These are phyloP conservation scores for Nothophaeocryptopus gaeumannii DNA, from an alignment of 2,329 filamentous ascomycete species.

Conservation along the genomic window DNA sequence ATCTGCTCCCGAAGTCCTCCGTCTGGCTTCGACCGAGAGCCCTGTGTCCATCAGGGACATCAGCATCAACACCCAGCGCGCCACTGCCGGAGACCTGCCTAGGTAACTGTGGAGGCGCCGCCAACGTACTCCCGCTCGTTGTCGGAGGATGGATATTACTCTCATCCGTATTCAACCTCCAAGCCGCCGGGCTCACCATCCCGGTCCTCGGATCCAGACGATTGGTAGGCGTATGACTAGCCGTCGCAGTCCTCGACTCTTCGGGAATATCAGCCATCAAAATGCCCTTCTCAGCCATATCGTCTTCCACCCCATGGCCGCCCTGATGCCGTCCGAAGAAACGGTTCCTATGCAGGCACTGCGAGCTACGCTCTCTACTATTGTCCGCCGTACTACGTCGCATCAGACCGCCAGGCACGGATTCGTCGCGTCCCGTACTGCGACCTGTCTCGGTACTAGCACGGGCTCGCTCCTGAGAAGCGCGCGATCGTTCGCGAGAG, in stretches of 20 bases:
- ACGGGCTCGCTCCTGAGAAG: conserved; percentile 19
- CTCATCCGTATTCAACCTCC: conserved; percentile 31
- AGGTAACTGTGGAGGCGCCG: conserved; percentile 18
- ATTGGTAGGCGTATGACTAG: conserved; percentile 8
- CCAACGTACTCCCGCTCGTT: background rate
- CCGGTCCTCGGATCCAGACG: conserved; percentile 34
- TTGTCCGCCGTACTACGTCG: conserved; percentile 30
- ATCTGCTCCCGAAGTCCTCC: conserved; percentile 24
- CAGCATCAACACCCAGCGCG: conserved; percentile 11
- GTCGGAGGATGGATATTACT: conserved; percentile 24
- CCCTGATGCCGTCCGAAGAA: conserved; percentile 58
- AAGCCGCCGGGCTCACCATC: conserved; percentile 32
- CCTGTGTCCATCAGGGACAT: conserved; percentile 17
- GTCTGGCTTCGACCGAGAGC: conserved; percentile 26
- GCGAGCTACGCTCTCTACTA: conserved; percentile 30
- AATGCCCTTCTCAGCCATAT: conserved; percentile 35
- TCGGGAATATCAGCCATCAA: conserved; percentile 39
- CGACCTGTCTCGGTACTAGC: conserved; percentile 29
- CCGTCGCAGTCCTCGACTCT: conserved; percentile 11
- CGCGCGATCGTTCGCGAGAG: conserved; percentile 34
- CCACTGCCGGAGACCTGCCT: conserved; percentile 19
- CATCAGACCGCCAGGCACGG: conserved; percentile 27
- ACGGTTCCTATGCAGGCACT: conserved; percentile 55
- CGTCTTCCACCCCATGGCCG: conserved; percentile 25
- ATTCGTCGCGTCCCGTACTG: conserved; percentile 27